phyloP scores from a whole-genome alignment of 2,329 filamentous ascomycete species.

The Malbranchea cinnamomea region DNA sequence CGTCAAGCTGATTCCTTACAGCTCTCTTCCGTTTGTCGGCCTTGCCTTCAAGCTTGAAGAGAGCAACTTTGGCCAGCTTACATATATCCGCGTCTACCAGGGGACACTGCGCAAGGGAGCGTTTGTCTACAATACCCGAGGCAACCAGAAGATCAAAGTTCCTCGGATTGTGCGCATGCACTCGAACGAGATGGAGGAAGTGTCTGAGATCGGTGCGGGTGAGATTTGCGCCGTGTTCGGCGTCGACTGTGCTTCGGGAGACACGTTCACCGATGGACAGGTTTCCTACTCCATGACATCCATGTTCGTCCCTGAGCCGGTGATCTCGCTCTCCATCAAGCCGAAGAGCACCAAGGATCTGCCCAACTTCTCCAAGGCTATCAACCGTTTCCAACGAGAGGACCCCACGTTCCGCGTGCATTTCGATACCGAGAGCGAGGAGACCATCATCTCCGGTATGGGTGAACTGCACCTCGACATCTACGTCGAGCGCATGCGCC shows the following conservation, averaged over 20 bases:
- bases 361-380: slow-evolving; percentile 93
- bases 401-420: slow-evolving; percentile 94
- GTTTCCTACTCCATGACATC: slow-evolving; percentile 92
- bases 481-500: slow-evolving; percentile 89
- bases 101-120: slow-evolving; percentile 75
- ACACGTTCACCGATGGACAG: slow-evolving; percentile 91
- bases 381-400: slow-evolving; percentile 96
- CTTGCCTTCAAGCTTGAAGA: slow-evolving; percentile 98
- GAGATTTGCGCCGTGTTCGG: slow-evolving; percentile 98
- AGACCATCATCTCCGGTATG: slow-evolving; percentile 98
- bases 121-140: slow-evolving; percentile 86
- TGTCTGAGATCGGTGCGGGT: slow-evolving; percentile 78
- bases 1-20: slow-evolving; percentile 61
- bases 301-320: slow-evolving; percentile 92
- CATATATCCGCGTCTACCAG: slow-evolving; percentile 97
- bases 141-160: slow-evolving; percentile 89
- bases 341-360: slow-evolving; percentile 87
- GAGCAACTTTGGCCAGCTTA: slow-evolving; percentile 95
- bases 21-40: slow-evolving; percentile 83
- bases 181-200: slow-evolving; percentile 98
- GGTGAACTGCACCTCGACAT: slow-evolving; percentile 94
- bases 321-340: slow-evolving; percentile 95
- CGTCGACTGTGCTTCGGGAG: slow-evolving; percentile 91
- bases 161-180: slow-evolving; percentile 98
- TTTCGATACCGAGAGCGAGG: slow-evolving; percentile 80